Evolutionary conservation across 768 basidiomycete species (phyloP).

Genomic region (Pholiota molesta): DNA sequence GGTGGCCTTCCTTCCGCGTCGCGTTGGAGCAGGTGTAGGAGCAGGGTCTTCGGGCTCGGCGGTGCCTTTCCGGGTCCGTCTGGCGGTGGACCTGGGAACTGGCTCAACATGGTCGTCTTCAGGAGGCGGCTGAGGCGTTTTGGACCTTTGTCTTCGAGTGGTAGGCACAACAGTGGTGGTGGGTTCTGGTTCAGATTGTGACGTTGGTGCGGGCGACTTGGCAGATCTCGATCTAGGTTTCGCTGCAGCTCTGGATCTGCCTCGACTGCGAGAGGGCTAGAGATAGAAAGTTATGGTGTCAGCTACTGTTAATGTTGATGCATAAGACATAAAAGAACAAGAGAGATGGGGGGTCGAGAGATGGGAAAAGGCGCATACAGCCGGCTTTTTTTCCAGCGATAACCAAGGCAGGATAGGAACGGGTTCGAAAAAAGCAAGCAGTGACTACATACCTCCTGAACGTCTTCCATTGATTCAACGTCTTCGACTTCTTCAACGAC

Average conservation of each 20-base stretch:
- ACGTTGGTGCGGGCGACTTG: slow-evolving; percentile 5
- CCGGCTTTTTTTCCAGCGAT: neutral
- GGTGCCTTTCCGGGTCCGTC: slow-evolving; percentile 29
- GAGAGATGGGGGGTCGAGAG: neutral
- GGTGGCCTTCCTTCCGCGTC: slow-evolving; percentile 23
- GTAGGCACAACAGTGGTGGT: slow-evolving; percentile 8
- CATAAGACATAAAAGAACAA: too few relatives aligned
- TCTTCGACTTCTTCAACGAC: slow-evolving; percentile 2
- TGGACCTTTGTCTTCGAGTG: slow-evolving; percentile 13
- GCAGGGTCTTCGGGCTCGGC: slow-evolving; percentile 22
- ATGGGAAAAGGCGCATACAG: neutral
- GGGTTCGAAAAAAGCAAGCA: neutral
- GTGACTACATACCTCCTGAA: slow-evolving; percentile 11
- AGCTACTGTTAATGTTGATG: neutral
- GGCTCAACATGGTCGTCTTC: slow-evolving; percentile 12
- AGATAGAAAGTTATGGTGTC: neutral
- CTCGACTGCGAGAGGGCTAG: neutral
- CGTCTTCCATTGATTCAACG: slow-evolving; percentile 1
- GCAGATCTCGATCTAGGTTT: slow-evolving; percentile 6
- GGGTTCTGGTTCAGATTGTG: neutral
- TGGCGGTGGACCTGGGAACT: slow-evolving; percentile 12
- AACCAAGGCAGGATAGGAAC: neutral
- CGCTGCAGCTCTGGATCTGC: slow-evolving; percentile 6
- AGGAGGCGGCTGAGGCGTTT: slow-evolving; percentile 21
- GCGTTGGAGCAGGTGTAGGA: slow-evolving; percentile 9